Evolutionary conservation across 495 filamentous ascomycete species (phyloP), one percentile per base, ranked within the genome.

Genomic region (Collariella sp.): DNA sequence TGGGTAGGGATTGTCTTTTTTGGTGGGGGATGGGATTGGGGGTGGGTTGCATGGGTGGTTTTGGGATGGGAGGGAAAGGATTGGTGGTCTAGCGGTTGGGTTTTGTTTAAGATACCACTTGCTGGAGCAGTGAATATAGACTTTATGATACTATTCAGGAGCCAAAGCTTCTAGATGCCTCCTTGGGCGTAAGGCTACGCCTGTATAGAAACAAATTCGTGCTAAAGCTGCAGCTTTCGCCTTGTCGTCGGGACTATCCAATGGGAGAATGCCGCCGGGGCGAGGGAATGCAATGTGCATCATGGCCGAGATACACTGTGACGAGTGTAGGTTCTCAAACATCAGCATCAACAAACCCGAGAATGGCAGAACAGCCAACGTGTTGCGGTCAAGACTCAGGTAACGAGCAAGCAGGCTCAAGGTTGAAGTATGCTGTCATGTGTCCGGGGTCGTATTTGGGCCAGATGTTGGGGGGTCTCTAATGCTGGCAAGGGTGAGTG

Each of bases 241-340:
- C 65, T 81, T 41, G 64, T 72, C 26, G 77, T 79, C 52, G 56
- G 61, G 22, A 71, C 79, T 58, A 67, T 83, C 42, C 71, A 64
- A 29, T 83, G 76, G 75, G 68, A 75, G 49, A 82, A 83, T 60
- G 75, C 82, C 54, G 76, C 71, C 2, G 79, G 78, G 6, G 82
- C 79, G 3, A 68, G 70, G 29, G 61, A 71, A 29, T 80, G 77
- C 58, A 81, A 81, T 57, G 72, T 80, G 22, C 62, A 81, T 78
- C 66, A 70, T 67, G 15, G 60, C 67, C 23, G 57, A 67, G 0
- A 72, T 70, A 19, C 79, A 75, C 5, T 81, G 79, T 56, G 69
- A 70, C 52, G 64, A 70, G 15, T 64, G 76, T 50, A 68, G 65
- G 38, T 82, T 82, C 58, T 68, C 72, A 47, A 62, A 72, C 42